phyloP scores from a whole-genome alignment of 345 rosid species.

The Camelina hispida region DNA sequence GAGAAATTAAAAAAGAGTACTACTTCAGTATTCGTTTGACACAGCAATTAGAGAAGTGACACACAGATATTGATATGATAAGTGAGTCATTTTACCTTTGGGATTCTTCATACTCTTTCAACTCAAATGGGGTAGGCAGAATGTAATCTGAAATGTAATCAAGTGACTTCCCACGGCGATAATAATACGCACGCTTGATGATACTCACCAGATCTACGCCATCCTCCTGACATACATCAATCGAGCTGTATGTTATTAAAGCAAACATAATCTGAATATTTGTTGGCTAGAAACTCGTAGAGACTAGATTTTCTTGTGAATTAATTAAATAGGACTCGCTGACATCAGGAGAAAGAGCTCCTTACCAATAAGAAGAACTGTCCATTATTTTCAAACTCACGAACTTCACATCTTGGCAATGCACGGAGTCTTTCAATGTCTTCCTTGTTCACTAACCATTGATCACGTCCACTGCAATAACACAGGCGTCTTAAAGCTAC shows the following conservation, averaged over 20 bases:
- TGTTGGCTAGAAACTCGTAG: neutral
- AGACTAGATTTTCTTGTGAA: neutral
- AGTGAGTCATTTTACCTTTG: conserved; percentile 29
- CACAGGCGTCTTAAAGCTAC: conserved; percentile 1
- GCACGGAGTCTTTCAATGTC: conserved; percentile 61
- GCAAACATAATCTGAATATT: conserved; percentile 36
- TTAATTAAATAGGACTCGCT: neutral
- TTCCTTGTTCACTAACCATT: conserved; percentile 64
- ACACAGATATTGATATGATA: neutral
- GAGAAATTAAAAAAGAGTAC: neutral
- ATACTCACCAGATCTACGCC: conserved; percentile 52
- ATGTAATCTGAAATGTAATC: conserved; percentile 57
- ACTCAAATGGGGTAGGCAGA: conserved; percentile 59
- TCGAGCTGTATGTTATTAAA: neutral
- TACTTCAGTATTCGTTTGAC: neutral
- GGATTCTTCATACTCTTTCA: conserved; percentile 39
- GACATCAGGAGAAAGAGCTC: conserved; percentile 34
- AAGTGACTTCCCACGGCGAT: conserved; percentile 54
- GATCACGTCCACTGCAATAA: conserved; percentile 68
- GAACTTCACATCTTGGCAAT: conserved; percentile 55
- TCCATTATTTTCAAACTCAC: conserved; percentile 55
- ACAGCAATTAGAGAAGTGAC: neutral
- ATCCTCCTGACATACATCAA: conserved; percentile 55
- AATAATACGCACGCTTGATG: conserved; percentile 54
- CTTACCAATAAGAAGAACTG: conserved; percentile 80